Evolutionary conservation across 2,329 filamentous ascomycete species (phyloP), one percentile per base, ranked within the genome.

Genomic region (Ascochyta fabae): DNA sequence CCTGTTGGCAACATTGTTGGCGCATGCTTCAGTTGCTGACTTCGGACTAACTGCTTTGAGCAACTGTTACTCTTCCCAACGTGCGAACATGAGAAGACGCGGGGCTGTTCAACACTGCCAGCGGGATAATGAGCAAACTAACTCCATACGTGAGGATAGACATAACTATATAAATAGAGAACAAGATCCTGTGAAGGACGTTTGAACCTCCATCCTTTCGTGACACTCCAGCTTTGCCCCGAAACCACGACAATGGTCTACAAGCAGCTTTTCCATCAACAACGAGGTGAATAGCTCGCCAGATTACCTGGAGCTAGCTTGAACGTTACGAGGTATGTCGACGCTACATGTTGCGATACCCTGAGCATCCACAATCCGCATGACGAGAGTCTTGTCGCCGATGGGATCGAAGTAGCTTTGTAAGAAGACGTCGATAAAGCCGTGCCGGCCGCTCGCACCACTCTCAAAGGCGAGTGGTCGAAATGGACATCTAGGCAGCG

Each of bases 361-460:
- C 45, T 70, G 26, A 59, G 59, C 15, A 60, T 72, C 16, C 59
- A 67, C 53, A 67, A 64, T 36, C 69, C 68, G 9, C 59, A 65
- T 41, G 65, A 66, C 46, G 63, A 67, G 40, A 58, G 61, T 16
- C 57, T 67, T 27, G 64, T 71, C 22, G 59, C 55, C 31, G 61
- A 65, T 22, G 59, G 55, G 3, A 61, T 71, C 27, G 61, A 66
- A 48, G 53, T 66, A 16, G 69, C 69, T 5, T 61, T 62, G 19
- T 26, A 48, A 24, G 50, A 48, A 0, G 69, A 72, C 45, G 59
- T 72, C n/a, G 69, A 71, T 45, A 61, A 54, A 31, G 65, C 68
- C 5, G 68, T 71, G 13, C 53, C 62, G 6, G 61, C 66, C 4
- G 69, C 69, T 13, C 59, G 62, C 15, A 57, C 60, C 9, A 68